A percentile compares a stretch with the other conserved stretches of the same genome.
Conservation (phyloP, 805 yeast genomes). For the Schizosaccharomyces octosporus region DNA sequence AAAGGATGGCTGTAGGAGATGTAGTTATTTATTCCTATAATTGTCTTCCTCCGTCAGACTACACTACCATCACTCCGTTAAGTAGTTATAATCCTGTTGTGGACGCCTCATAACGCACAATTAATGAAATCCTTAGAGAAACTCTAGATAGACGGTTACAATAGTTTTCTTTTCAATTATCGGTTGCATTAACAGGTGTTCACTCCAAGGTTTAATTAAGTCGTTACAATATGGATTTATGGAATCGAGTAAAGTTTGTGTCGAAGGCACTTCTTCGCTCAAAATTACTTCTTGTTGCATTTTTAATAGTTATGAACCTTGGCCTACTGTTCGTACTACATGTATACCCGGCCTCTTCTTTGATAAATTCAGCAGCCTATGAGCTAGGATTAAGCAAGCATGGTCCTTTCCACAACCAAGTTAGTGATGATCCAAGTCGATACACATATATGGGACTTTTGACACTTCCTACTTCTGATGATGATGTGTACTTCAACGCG, state of each 20-base stretch:
- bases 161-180: neutral
- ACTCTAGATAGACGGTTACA: no score
- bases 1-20: no score
- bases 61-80: no score
- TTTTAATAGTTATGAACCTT: neutral
- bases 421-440: neutral
- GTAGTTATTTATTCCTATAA: no score
- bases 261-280: neutral
- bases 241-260: neutral
- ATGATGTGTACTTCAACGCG: conserved; percentile 3
- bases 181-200: neutral
- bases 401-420: neutral
- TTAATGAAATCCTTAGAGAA: no score
- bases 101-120: no score
- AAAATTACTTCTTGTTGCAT: neutral
- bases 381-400: neutral
- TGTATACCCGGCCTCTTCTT: neutral
- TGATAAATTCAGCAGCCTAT: neutral
- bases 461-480: neutral
- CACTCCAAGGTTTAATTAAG: neutral
- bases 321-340: neutral
- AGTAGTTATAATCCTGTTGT: no score
- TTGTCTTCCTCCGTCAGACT: no score
- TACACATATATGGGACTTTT: neutral
- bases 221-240: neutral